phyloP scores from a whole-genome alignment of 345 rosid species.

The Brassica cretica region DNA sequence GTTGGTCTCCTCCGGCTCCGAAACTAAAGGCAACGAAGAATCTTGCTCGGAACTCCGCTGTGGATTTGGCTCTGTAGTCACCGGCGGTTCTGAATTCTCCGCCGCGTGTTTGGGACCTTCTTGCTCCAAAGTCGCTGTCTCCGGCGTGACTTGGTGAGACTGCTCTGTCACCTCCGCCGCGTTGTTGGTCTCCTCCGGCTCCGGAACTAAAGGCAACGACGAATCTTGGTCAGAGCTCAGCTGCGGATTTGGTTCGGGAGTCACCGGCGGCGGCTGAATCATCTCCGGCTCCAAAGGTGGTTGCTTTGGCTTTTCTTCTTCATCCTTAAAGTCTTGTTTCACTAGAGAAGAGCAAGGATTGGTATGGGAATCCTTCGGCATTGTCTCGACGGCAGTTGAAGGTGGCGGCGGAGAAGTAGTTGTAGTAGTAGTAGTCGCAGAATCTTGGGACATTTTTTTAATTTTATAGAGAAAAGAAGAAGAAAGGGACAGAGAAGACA shows the following conservation, averaged over 20 bases:
- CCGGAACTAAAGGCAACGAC: background rate
- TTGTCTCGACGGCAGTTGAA: conserved; percentile 16
- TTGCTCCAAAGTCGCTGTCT: background rate
- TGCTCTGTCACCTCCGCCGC: conserved; percentile 18
- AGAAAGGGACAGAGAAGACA: conserved; percentile 17
- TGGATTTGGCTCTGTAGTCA: background rate
- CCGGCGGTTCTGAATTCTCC: conserved; percentile 13
- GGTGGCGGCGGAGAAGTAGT: conserved; percentile 28
- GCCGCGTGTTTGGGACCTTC: background rate
- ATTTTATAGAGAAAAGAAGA: background rate
- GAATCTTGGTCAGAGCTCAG: background rate
- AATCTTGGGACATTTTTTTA: conserved; percentile 33
- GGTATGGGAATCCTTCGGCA: background rate
- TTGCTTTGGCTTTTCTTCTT: background rate
- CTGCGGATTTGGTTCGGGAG: background rate
- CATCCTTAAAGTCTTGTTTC: background rate
- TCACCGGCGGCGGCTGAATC: background rate
- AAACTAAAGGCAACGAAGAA: background rate
- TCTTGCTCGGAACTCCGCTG: background rate
- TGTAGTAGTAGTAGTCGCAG: conserved; percentile 20
- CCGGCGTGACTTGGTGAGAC: background rate
- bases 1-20: background rate
- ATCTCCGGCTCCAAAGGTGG: conserved; percentile 5
- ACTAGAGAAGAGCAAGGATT: background rate
- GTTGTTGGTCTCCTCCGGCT: background rate